phyloP scores from a whole-genome alignment of 163 green algal genomes.

The Scenedesmus sp. region DNA sequence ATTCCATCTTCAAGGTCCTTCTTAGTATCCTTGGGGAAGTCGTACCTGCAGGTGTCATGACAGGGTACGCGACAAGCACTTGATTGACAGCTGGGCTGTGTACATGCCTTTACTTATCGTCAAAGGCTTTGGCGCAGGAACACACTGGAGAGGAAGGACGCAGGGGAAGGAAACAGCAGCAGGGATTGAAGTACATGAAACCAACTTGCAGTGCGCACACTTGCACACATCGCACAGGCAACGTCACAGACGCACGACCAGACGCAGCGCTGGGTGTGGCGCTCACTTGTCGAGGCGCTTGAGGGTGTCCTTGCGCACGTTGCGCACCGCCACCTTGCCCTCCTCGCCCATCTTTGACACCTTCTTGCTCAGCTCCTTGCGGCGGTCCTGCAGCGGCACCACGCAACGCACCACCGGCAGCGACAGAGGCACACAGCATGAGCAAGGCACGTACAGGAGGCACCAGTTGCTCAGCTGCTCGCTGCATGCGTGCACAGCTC shows the following conservation, averaged over 20 bases:
- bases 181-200: no score
- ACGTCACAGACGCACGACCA: no score
- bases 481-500: no score
- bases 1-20: conserved; percentile 84
- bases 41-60: conserved; percentile 2
- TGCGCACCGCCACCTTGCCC: conserved; percentile 93
- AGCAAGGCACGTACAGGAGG: no score
- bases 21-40: conserved; percentile 83
- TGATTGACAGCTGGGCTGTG: conserved; percentile 66
- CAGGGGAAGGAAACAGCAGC: no score
- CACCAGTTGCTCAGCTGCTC: background rate
- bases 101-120: no score
- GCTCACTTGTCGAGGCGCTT: conserved; percentile 88
- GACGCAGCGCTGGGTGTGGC: background rate
- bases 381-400: background rate
- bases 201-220: no score
- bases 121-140: no score
- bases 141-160: no score
- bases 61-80: no score
- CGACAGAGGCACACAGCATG: background rate
- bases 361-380: conserved; percentile 78
- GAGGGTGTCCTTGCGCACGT: conserved; percentile 93
- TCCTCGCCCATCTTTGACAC: conserved; percentile 93
- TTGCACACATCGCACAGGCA: no score
- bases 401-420: no score